Conservation (phyloP, 768 basidiomycete species). For the Hericium coralloides region DNA sequence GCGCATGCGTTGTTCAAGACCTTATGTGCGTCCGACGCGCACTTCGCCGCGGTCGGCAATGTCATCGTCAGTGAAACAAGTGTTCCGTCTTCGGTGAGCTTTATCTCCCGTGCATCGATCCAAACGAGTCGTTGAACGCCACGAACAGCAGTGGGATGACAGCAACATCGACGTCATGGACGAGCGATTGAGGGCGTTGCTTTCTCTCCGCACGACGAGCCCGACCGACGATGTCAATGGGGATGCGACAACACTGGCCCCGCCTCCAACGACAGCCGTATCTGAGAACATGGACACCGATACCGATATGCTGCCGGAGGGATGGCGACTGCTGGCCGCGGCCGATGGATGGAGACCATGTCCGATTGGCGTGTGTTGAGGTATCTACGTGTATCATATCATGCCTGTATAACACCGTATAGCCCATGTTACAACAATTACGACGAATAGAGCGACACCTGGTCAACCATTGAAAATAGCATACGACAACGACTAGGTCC, state of each 20-base stretch:
- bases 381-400: no score
- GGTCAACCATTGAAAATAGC: no score
- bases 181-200: constrained; percentile 1
- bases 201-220: background rate
- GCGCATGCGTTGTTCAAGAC: constrained; percentile 30
- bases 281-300: background rate
- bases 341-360: constrained; percentile 48
- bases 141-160: constrained; percentile 31
- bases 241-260: no score
- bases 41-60: constrained; percentile 16
- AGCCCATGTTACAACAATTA: no score
- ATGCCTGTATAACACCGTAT: no score
- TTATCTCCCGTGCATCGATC: background rate
- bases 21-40: constrained; percentile 29
- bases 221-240: background rate
- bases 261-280: no score
- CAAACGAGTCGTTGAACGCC: background rate
- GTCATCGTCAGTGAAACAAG: background rate
- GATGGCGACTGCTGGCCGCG: constrained; percentile 45
- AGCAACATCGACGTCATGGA: constrained; percentile 45
- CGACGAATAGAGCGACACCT: no score
- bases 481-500: no score
- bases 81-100: background rate
- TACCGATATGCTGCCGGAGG: constrained; percentile 21
- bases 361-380: constrained; percentile 53